Base-by-base conservation (phyloP, 1,139 yeast species). In the Geotrichum restrictum region DNA sequence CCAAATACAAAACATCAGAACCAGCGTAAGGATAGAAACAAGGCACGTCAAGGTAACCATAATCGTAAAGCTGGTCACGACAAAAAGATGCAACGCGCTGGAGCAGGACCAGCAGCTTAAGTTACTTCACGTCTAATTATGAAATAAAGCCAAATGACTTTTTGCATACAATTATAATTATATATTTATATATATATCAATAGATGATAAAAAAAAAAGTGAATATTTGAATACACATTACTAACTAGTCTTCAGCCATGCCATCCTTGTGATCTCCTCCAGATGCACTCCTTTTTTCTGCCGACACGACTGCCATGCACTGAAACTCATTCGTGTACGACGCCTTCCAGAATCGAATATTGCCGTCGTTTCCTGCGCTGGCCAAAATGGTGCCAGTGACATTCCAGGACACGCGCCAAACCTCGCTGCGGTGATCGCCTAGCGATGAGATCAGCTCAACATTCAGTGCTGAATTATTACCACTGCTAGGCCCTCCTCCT, bases 401-500 rank as follows among this genome's bases (percentile, higher is more conserved):
- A 65, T 93, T 93, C 98, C 98, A 93, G 37, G 87, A 80, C 5
- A 93, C 98, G 48, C 91, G 78, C 98, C 98, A 93, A 1, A 93
- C 96, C 69, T 93, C 98, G 58, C 85, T 85, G 57, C 81, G 79
- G 66, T 88, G 96, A 63, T 88, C 95, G 59, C 78, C 82, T 54
- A 82, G 81, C 56, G 78, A 78, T 45, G 81, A 77, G 27, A 82
- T 61, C 33, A 80, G 67, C 58, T 78, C 81, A 4, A 82, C 76
- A 3, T 73, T 65, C 27, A 76, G 55, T 19, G 54, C 10, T n/a
- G n/a, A n/a, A 31, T 41, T 49, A 33, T 14, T 41, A 4, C 19
- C 34, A 27, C n/a, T 16, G 19, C 14, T 41, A 14, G 27, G 13
- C 22, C 8, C 14, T 3, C 22, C 7, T 7, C 33, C 34, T 5